Base-by-base conservation (phyloP, 2,329 filamentous ascomycete species). In the Gnomoniopsis sp. region DNA sequence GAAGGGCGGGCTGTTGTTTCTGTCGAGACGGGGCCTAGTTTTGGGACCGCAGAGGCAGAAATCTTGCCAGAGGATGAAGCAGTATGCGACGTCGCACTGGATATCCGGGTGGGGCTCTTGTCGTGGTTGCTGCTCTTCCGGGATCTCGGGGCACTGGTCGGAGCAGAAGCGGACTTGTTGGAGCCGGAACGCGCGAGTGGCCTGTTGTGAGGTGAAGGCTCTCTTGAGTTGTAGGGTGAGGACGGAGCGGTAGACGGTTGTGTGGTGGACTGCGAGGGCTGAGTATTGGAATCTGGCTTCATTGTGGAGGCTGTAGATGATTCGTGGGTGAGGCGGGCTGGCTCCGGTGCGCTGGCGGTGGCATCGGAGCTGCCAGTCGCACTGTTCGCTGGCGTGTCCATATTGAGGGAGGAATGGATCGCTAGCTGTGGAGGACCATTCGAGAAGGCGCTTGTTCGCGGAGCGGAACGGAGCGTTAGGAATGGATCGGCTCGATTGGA, bases 121-220 rank as follows among this genome's bases (percentile, higher is more conserved):
- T 90, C 87, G 62, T 86, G 80, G 55, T 76, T 69, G 70, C 86
- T 90, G 70, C 83, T 86, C 71, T 87, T 88, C 67, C 87, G 84
- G 59, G 87, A 86, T 65, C 82, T 78, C 53, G 77, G 34, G 36
- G 53, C 77, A 55, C 71, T 71, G 23, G 70, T 62, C 49, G 66
- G 69, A 57, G 64, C 73, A 62, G 71, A 70, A 62, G 66, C 66
- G 69, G 53, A 68, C 68, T 61, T 65, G 34, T 62, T 53, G 36
- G 59, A 61, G 6, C 73, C 74, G 19, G 72, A 68, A 66, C 69
- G 73, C 65, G 66, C 70, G 41, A 65, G 65, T 33, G 75, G 74
- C 53, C 78, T 72, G 51, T 72, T 72, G 17, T 30, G 26, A 30
- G 80, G 80, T 14, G 80, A 83, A 19, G 77, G 69, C 57, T 83